These are phyloP conservation scores for Fusarium sulawesiense DNA, from an alignment of 2,329 filamentous ascomycete species.

Conservation along the genomic window DNA sequence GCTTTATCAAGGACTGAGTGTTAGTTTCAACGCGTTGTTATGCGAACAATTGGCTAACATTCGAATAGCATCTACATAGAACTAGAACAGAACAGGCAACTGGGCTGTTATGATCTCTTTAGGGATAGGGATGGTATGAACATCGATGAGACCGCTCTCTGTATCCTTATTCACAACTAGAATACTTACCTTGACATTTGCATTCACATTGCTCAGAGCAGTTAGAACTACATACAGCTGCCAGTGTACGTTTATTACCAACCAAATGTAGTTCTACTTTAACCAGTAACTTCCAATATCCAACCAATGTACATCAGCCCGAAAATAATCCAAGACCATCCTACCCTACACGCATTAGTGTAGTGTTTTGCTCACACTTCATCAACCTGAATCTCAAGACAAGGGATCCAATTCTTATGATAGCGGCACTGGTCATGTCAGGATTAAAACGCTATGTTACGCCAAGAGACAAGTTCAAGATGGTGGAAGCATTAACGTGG, in stretches of 20 bases:
- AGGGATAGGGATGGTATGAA: background rate
- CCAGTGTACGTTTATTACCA: background rate
- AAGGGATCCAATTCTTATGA: background rate
- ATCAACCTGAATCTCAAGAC: background rate
- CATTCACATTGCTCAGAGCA: background rate
- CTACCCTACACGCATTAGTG: background rate
- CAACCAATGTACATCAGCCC: background rate
- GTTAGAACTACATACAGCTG: background rate
- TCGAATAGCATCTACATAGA: background rate
- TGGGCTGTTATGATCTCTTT: background rate
- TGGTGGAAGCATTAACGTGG: conserved; percentile 35
- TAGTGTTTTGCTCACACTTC: background rate
- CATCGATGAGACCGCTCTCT: background rate
- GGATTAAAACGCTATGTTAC: background rate
- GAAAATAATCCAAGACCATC: background rate
- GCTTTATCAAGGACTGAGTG: background rate
- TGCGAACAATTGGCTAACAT: background rate
- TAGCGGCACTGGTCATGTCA: background rate
- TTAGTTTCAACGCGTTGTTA: background rate
- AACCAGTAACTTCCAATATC: background rate
- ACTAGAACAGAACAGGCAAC: background rate
- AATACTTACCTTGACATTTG: background rate
- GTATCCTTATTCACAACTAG: background rate
- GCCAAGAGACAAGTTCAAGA: background rate
- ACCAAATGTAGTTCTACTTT: background rate